Evolutionary conservation across 2,329 filamentous ascomycete species (phyloP).

Genomic region (Penicillium glabrum): DNA sequence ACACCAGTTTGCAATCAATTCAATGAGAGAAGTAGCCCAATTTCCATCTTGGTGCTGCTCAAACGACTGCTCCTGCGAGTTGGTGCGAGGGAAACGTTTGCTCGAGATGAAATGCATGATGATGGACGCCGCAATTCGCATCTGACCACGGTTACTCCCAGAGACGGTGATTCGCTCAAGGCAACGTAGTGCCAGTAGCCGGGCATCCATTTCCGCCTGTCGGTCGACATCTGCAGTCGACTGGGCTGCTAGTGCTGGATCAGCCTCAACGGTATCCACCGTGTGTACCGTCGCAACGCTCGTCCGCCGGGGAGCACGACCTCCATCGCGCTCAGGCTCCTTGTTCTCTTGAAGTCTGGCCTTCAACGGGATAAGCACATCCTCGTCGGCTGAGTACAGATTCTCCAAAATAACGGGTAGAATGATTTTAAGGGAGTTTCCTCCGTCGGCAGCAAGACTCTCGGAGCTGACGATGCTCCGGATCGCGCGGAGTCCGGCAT

Average conservation of each 20-base stretch:
- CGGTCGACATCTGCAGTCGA: slow-evolving; percentile 86
- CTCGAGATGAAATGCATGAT: slow-evolving; percentile 70
- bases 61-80: slow-evolving; percentile 44
- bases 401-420: slow-evolving; percentile 87
- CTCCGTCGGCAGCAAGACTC: slow-evolving; percentile 70
- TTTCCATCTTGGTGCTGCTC: slow-evolving; percentile 52
- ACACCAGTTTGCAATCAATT: slow-evolving; percentile 79
- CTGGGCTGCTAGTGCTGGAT: slow-evolving; percentile 65
- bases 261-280: slow-evolving; percentile 66
- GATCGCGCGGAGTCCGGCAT: slow-evolving; percentile 72
- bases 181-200: slow-evolving; percentile 79
- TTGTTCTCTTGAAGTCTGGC: slow-evolving; percentile 68
- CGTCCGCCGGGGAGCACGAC: slow-evolving; percentile 62
- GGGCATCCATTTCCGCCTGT: slow-evolving; percentile 84
- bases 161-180: slow-evolving; percentile 81
- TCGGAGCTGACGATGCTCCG: slow-evolving; percentile 79
- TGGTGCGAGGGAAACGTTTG: slow-evolving; percentile 56
- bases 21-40: slow-evolving; percentile 82
- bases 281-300: slow-evolving; percentile 79
- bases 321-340: slow-evolving; percentile 64
- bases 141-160: slow-evolving; percentile 74
- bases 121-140: slow-evolving; percentile 71
- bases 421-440: slow-evolving; percentile 73
- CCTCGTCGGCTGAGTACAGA: slow-evolving; percentile 64
- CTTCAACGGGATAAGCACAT: slow-evolving; percentile 68